Evolutionary conservation across 805 yeast species (phyloP), one percentile per base, ranked within the genome.

Genomic region (Candida stauntonica): DNA sequence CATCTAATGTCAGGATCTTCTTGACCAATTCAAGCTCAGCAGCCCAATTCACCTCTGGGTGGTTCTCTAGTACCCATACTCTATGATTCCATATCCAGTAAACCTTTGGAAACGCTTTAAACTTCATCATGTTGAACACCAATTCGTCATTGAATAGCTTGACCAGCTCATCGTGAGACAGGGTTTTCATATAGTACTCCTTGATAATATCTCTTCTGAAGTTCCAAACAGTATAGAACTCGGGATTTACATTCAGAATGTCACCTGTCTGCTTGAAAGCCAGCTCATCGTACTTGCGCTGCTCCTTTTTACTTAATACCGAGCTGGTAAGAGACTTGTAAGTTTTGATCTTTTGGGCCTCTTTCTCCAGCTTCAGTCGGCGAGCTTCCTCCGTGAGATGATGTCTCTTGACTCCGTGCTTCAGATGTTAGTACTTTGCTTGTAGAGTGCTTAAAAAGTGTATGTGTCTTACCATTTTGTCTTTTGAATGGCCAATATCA

Each of bases 21-120:
- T 74, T 75, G 1, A 86, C 89, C 7, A 88, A 69, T 1, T 61
- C 67, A 51, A 93, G 61, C 58, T 93, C 99, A 23, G 53, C 57
- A n/a, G 66, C 58, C 93, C 94, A 87, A 38, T 80, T 63, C 9
- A 81, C 75, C 0, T 54, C 50, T 2, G 71, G 67, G 24, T 75
- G 73, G 15, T 66, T 56, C 26, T 74, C 70, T 28, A 91, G 61
- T 31, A 84, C 73, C 98, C 99, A 93, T 9, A 74, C 63, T 26
- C 99, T 68, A 57, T 93, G 97, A 50, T 81, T 84, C 97, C 98
- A 93, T 11, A 93, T 80, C 96, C 98, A 93, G 56, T 93, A 93
- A 29, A 89, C 86, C 58, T 93, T 93, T 2, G 99, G 98, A 48
- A 63, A 80, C 39, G 68, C 61, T 38, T 73, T 74, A 50, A 93